Evolutionary conservation across 495 filamentous ascomycete genomes (phyloP).

Genomic region (Aspergillus steynii): DNA sequence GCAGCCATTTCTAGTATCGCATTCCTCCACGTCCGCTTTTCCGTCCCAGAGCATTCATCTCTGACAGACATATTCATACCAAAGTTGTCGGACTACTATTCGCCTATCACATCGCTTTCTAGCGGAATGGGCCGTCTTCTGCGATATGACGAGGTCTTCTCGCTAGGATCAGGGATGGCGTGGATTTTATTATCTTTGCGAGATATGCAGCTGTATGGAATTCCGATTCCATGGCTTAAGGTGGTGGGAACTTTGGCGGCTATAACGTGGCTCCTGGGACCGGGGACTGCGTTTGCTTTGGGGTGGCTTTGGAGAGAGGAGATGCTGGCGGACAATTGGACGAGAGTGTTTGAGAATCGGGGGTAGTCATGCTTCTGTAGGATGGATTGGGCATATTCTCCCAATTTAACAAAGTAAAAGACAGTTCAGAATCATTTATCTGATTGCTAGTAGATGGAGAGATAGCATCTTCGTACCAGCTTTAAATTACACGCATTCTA

Average conservation of each 20-base stretch:
- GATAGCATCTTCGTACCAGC: too few species aligned
- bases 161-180: slow-evolving; percentile 13
- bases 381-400: too few species aligned
- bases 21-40: slow-evolving; percentile 12
- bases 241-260: slow-evolving; percentile 7
- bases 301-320: slow-evolving; percentile 27
- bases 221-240: slow-evolving; percentile 11
- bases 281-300: slow-evolving; percentile 23
- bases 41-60: slow-evolving; percentile 5
- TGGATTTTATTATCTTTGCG: slow-evolving; percentile 19
- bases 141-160: slow-evolving; percentile 22
- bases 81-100: neutral
- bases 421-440: too few species aligned
- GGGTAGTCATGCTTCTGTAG: neutral
- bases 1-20: slow-evolving; percentile 9
- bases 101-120: slow-evolving; percentile 13
- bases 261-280: slow-evolving; percentile 10
- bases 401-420: too few species aligned
- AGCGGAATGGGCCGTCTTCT: slow-evolving; percentile 13
- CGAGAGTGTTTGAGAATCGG: neutral
- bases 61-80: slow-evolving; percentile 10
- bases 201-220: slow-evolving; percentile 16
- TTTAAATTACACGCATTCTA: too few species aligned
- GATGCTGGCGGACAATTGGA: slow-evolving; percentile 6
- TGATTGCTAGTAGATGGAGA: too few species aligned